Conservation (phyloP, 1,284 basidiomycete species). For the Boletellus sp. region DNA sequence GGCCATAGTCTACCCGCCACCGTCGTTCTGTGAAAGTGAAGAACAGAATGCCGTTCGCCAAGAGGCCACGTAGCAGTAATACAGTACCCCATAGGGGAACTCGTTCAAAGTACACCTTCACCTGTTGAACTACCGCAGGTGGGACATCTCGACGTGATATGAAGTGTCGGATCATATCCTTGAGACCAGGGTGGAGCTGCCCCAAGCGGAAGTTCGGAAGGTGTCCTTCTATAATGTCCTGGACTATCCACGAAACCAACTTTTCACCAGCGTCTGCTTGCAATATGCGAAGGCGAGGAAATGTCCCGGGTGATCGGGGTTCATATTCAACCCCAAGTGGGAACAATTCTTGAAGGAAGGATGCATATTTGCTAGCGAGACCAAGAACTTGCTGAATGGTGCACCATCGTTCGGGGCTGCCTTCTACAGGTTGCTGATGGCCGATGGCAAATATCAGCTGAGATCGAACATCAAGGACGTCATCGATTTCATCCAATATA, state of each 20-base stretch:
- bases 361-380: constrained; percentile 18
- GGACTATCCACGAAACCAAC: too few relatives aligned
- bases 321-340: background rate
- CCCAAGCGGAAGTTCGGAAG: constrained; percentile 18
- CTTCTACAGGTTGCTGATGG: constrained; percentile 38
- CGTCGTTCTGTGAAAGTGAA: constrained; percentile 23
- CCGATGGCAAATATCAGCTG: constrained; percentile 50
- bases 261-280: constrained; percentile 16
- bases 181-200: constrained; percentile 15
- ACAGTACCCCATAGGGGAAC: constrained; percentile 31
- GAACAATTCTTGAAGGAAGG: constrained; percentile 1
- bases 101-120: constrained; percentile 13
- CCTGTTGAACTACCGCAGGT: constrained; percentile 16
- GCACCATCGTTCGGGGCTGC: constrained; percentile 46
- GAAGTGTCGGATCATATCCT: constrained; percentile 20
- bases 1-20: constrained; percentile 52
- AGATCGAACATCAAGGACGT: constrained; percentile 46
- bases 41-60: constrained; percentile 39
- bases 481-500: constrained; percentile 53
- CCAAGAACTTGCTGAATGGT: constrained; percentile 41
- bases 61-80: constrained; percentile 42
- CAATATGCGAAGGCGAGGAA: constrained; percentile 36
- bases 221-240: constrained; percentile 18
- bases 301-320: constrained; percentile 15
- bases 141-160: constrained; percentile 5